Evolutionary conservation across 179 eudicot genomes (phyloP).

Genomic region (Sideroxylon spinosum): DNA sequence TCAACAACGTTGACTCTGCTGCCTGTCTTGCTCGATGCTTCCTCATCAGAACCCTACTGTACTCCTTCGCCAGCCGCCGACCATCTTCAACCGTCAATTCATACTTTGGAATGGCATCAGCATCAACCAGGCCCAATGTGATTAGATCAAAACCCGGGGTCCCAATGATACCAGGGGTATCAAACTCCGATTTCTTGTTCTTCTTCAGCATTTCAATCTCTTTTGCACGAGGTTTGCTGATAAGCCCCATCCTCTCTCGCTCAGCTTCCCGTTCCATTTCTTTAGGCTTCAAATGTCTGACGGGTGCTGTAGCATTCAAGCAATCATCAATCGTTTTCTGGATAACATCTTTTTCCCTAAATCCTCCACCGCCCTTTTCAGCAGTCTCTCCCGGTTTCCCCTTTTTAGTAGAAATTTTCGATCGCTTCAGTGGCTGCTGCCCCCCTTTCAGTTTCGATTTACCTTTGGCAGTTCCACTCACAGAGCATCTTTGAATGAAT

Average conservation of each 20-base stretch:
- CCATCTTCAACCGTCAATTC: constrained; percentile 90
- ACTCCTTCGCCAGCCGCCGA: constrained; percentile 73
- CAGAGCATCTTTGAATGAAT: constrained; percentile 63
- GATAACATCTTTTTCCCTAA: constrained; percentile 30
- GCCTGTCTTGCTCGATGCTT: constrained; percentile 78
- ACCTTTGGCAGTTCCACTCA: constrained; percentile 91
- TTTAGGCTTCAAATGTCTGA: constrained; percentile 60
- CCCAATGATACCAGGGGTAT: constrained; percentile 41
- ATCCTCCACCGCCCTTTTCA: constrained; percentile 27
- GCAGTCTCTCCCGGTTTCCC: constrained; percentile 24
- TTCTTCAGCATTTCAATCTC: constrained; percentile 64
- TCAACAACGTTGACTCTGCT: constrained; percentile 67
- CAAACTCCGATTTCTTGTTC: constrained; percentile 29
- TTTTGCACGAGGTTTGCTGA: constrained; percentile 59
- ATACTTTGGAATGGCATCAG: constrained; percentile 67
- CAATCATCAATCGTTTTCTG: constrained; percentile 65
- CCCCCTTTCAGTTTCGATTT: constrained; percentile 62
- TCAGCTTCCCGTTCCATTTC: constrained; percentile 61
- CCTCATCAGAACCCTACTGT: constrained; percentile 84
- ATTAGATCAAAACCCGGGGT: constrained; percentile 74
- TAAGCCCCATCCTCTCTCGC: constrained; percentile 76
- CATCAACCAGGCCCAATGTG: constrained; percentile 70
- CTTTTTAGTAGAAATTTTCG: constrained; percentile 49
- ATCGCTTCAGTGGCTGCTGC: constrained; percentile 46
- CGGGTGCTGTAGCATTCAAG: constrained; percentile 50